Conservation (phyloP, 208 protist species). For the Leishmania tarentolae region DNA sequence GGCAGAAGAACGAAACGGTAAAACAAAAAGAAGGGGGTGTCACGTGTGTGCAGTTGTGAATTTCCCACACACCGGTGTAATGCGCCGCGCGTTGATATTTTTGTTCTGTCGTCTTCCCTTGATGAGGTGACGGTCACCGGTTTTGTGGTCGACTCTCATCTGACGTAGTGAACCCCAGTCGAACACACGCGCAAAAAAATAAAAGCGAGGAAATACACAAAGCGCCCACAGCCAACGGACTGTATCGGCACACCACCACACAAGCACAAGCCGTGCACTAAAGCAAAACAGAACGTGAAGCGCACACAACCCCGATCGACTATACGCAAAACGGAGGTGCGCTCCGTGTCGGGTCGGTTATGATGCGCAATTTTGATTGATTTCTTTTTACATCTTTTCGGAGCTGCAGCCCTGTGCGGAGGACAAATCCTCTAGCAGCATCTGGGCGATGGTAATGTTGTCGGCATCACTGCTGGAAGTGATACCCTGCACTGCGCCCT, state of each 20-base stretch:
- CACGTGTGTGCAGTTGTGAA: neutral
- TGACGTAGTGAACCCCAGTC: neutral
- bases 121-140: neutral
- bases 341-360: neutral
- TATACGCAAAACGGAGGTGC: neutral
- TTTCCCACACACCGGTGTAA: neutral
- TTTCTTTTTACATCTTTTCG: constrained; percentile 1
- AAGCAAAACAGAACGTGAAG: neutral
- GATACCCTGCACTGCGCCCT: constrained; percentile 11
- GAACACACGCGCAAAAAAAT: neutral
- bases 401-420: constrained; percentile 15
- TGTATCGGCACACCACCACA: neutral
- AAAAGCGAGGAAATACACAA: neutral
- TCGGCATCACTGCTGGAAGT: constrained; percentile 17
- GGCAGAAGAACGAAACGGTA: neutral
- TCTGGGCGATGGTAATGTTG: constrained; percentile 43
- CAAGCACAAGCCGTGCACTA: neutral
- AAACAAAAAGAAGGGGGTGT: neutral
- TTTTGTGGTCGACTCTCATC: neutral
- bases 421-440: constrained; percentile 54
- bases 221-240: neutral
- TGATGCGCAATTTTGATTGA: too few relatives aligned
- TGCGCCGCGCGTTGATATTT: neutral
- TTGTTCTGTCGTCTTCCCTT: neutral
- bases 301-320: neutral